Evolutionary conservation across 257 asterid species (phyloP).

Genomic region (Nicotiana noctiflora): DNA sequence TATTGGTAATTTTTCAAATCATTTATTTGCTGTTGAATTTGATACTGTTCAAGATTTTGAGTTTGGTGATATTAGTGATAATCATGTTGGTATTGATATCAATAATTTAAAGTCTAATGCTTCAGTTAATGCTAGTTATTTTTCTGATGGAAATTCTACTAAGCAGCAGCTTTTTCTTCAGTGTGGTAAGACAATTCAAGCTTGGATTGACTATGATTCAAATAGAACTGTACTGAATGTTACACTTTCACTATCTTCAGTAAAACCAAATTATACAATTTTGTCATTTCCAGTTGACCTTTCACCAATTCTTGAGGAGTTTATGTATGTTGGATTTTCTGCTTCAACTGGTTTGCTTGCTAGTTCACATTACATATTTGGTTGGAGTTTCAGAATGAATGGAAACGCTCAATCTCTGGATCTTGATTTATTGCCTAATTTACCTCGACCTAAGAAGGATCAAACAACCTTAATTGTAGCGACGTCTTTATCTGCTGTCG

Average conservation of each 20-base stretch:
- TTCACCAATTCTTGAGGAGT: constrained; percentile 38
- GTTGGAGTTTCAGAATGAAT: constrained; percentile 69
- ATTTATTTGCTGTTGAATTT: constrained; percentile 62
- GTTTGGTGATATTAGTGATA: constrained; percentile 49
- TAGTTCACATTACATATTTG: constrained; percentile 54
- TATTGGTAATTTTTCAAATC: constrained; percentile 48
- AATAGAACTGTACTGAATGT: constrained; percentile 31
- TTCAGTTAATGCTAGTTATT: constrained; percentile 41
- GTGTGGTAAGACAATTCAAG: constrained; percentile 44
- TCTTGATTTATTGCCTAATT: constrained; percentile 41
- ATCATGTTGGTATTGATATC: constrained; percentile 69
- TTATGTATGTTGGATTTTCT: constrained; percentile 76
- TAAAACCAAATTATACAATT: constrained; percentile 45
- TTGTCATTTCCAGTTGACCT: constrained; percentile 48
- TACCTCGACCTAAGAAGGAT: constrained; percentile 22
- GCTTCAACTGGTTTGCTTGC: constrained; percentile 77
- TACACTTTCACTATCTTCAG: constrained; percentile 45
- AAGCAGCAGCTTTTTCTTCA: constrained; percentile 25
- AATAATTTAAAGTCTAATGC: constrained; percentile 44
- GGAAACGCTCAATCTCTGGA: constrained; percentile 47
- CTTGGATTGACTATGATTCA: constrained; percentile 66
- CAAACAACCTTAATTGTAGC: constrained; percentile 18
- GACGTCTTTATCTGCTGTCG: constrained; percentile 27
- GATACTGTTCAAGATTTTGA: constrained; percentile 46
- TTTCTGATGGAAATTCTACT: constrained; percentile 17